Base-by-base conservation (phyloP, 768 basidiomycete genomes). In the Mycena epipterygia region DNA sequence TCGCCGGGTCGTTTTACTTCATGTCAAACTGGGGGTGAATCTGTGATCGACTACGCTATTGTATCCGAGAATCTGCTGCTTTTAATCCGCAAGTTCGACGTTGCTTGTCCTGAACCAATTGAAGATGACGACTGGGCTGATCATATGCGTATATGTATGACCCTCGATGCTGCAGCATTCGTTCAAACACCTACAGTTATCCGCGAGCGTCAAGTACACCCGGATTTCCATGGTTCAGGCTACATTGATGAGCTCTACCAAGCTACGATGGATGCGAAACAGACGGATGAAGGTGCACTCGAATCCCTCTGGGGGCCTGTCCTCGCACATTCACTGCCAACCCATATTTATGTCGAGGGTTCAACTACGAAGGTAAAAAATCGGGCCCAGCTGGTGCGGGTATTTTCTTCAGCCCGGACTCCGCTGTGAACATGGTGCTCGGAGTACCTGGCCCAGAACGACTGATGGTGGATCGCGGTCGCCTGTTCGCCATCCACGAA, bases 251-350 rank as follows among this genome's bases (percentile, higher is more conserved):
- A 27, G 33, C 35, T 51, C 8, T 64, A 64, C n/a, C 62, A 25
- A 37, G 49, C 37, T 13, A 64, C 49, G n/a, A 33, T 35, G 49
- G 33, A 64, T 12, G 14, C 62, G 13, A 37, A 21, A 17, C 33
- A 64, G 27, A 25, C 62, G 9, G 32, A 35, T 4, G 62, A 64
- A 6, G 37, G 25, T n/a, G 62, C 62, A 3, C 44, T 64, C 13
- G 49, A 33, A 27, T 52, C 48, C 2, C 62, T 64, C 2, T 64
- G 62, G 62, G 62, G 62, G 2, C 62, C 62, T 3, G 21, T 64
- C 13, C n/a, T 14, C 14, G 5, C 1, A 2, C 16, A 30, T 2
- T 37, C 62, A 1, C 13, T 9, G 7, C n/a, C 62, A 5, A 33
- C 16, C 14, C 37, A 51, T 23, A 25, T 64, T 2, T 64, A 64